Conservation (phyloP, 768 basidiomycete species). For the Boletus huronensis region DNA sequence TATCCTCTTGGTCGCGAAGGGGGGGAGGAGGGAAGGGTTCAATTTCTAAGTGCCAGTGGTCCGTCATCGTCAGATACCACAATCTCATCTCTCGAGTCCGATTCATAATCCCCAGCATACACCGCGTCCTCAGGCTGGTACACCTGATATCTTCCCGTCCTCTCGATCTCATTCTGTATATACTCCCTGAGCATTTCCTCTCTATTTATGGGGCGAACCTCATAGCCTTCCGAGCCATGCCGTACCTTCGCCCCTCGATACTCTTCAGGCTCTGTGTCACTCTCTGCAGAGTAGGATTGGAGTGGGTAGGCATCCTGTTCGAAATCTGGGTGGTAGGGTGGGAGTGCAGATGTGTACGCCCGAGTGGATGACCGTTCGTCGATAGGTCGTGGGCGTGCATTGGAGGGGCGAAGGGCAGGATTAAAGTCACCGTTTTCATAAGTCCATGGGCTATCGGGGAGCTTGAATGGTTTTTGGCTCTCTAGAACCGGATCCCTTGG, state of each 20-base stretch:
- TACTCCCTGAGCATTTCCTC: slow-evolving; percentile 63
- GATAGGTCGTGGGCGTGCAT: slow-evolving; percentile 35
- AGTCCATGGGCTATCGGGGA: slow-evolving; percentile 77
- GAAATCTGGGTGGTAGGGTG: slow-evolving; percentile 79
- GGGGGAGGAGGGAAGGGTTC: background rate
- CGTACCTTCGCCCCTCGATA: slow-evolving; percentile 43
- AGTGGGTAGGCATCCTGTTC: slow-evolving; percentile 29
- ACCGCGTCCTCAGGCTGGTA: slow-evolving; percentile 60
- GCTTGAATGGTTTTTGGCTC: slow-evolving; percentile 40
- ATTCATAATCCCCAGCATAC: slow-evolving; percentile 41
- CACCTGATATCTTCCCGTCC: slow-evolving; percentile 58
- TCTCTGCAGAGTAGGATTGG: slow-evolving; percentile 17
- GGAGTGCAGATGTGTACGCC: slow-evolving; percentile 47
- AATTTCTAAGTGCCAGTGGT: slow-evolving; percentile 17
- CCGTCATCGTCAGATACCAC: slow-evolving; percentile 20
- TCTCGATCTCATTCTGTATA: slow-evolving; percentile 49
- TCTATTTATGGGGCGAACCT: slow-evolving; percentile 58
- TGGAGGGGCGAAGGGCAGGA: slow-evolving; percentile 68
- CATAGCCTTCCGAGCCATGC: slow-evolving; percentile 80
- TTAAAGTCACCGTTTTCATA: slow-evolving; percentile 77
- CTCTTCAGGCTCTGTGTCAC: slow-evolving; percentile 29
- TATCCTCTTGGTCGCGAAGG: background rate
- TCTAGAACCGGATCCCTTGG: slow-evolving; percentile 56
- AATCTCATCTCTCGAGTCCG: slow-evolving; percentile 1
- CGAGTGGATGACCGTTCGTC: slow-evolving; percentile 22